phyloP scores from a whole-genome alignment of 306 rosid species.

The Casuarina glauca region DNA sequence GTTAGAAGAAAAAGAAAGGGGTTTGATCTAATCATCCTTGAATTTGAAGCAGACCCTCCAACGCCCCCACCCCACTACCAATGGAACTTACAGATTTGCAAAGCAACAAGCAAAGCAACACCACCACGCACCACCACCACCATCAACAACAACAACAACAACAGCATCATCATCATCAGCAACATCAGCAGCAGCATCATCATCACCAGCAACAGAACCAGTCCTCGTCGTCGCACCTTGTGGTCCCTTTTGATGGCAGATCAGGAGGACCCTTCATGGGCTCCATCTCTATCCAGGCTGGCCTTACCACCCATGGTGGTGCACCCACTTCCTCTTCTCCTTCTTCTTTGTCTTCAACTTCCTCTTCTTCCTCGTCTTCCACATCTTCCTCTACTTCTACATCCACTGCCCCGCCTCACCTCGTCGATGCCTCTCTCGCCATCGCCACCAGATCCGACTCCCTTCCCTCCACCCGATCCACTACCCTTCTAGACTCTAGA shows the following conservation, averaged over 20 bases:
- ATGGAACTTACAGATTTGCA: slow-evolving; percentile 84
- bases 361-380: slow-evolving; percentile 43
- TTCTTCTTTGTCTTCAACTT: slow-evolving; percentile 33
- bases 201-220: slow-evolving; percentile 34
- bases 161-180: slow-evolving; percentile 15
- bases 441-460: slow-evolving; percentile 86
- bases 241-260: slow-evolving; percentile 69
- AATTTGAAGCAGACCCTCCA: slow-evolving; percentile 1
- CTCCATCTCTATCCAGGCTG: slow-evolving; percentile 61
- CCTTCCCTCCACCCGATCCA: slow-evolving; percentile 32
- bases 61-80: slow-evolving; percentile 47
- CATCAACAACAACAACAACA: slow-evolving; percentile 45
- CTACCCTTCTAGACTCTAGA: slow-evolving; percentile 29
- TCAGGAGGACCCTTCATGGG: slow-evolving; percentile 54
- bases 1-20: slow-evolving; percentile 9
- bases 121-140: slow-evolving; percentile 30
- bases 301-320: slow-evolving; percentile 19
- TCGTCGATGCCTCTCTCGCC: slow-evolving; percentile 76
- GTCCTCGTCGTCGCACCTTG: slow-evolving; percentile 39
- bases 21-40: slow-evolving; percentile 29
- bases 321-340: slow-evolving; percentile 28
- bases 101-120: slow-evolving; percentile 48
- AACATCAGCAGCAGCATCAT: slow-evolving; percentile 13
- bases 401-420: slow-evolving; percentile 40
- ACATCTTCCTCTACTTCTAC: slow-evolving; percentile 36